Base-by-base conservation (phyloP, 1,139 yeast species). In the Wickerhamiella pararugosa region DNA sequence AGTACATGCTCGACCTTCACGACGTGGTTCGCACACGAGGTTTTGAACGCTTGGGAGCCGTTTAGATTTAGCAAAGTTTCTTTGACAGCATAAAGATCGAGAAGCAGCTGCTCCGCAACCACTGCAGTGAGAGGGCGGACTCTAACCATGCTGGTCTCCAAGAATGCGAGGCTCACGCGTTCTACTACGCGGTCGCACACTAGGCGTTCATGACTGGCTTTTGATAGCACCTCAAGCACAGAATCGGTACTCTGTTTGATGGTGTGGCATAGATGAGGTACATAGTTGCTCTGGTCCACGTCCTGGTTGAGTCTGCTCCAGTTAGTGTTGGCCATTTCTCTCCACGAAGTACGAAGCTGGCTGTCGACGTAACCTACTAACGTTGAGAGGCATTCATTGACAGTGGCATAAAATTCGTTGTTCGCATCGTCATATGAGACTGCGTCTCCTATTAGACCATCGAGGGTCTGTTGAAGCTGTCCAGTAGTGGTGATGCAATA, bases 111-210 rank as follows among this genome's bases (percentile, higher is more conserved):
- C 56, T 87, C 95, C 5, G 92, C 79, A 50, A 79, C 78, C 10
- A 73, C 64, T 25, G 78, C 77, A 5, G 72, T 67, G 32, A 87
- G 69, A 1, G 93, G 93, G 46, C 71, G 73, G 53, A 53, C 78
- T 44, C 70, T 69, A 25, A 33, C 29, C 28, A 72, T 67, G 34
- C 84, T 70, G 46, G 73, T 72, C 36, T 70, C 64, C 41, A 79
- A 57, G 50, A 79, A 76, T n/a, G 76, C 71, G 32, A 61, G 64
- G 5, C 76, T 64, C 2, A 83, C 61, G 39, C 71, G 55, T 45
- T 86, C 97, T 25, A 83, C 75, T 21, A 82, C 64, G 50, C 79
- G 77, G 53, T 84, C 94, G 56, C 86, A 72, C 42, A 83, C 70
- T 54, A 78, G 78, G 49, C 93, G 69, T 4, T 73, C 66, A 54